A percentile compares a stretch with the other conserved stretches of the same genome.
phyloP scores from a whole-genome alignment of 2,329 filamentous ascomycete species.

The Pleomassaria siparia region DNA sequence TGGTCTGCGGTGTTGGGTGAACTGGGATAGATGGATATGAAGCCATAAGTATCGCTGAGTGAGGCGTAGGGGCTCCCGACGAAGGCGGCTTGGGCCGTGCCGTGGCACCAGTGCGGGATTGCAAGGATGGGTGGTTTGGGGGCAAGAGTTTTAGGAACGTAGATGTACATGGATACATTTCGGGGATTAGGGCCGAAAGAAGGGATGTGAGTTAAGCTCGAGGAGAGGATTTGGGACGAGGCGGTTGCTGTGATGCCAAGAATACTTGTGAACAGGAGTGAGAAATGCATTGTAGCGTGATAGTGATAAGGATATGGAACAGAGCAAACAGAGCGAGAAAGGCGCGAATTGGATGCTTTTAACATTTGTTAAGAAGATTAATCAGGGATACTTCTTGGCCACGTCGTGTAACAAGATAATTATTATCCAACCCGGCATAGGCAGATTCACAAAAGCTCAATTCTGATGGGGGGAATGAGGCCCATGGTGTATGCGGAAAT shows the following conservation, averaged over 20 bases:
- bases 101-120: slow-evolving; percentile 38
- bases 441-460: no score
- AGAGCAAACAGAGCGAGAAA: background rate
- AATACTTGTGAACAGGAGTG: slow-evolving; percentile 9
- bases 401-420: no score
- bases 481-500: no score
- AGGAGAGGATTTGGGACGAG: slow-evolving; percentile 25
- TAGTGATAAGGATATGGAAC: background rate
- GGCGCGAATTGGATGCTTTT: background rate
- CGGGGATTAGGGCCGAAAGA: slow-evolving; percentile 37
- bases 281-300: slow-evolving; percentile 6
- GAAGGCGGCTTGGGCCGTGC: slow-evolving; percentile 34
- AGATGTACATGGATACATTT: slow-evolving; percentile 37
- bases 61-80: slow-evolving; percentile 30
- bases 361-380: no score
- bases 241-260: slow-evolving; percentile 13
- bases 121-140: slow-evolving; percentile 34
- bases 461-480: no score
- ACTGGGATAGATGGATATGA: slow-evolving; percentile 38
- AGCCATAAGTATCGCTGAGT: slow-evolving; percentile 34
- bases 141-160: slow-evolving; percentile 32
- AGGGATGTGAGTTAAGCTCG: slow-evolving; percentile 28
- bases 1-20: slow-evolving; percentile 31
- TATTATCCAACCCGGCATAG: no score
- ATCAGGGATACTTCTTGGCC: no score